Evolutionary conservation across 2,329 filamentous ascomycete species (phyloP), one percentile per base, ranked within the genome.

Genomic region (Fonsecaea nubica): DNA sequence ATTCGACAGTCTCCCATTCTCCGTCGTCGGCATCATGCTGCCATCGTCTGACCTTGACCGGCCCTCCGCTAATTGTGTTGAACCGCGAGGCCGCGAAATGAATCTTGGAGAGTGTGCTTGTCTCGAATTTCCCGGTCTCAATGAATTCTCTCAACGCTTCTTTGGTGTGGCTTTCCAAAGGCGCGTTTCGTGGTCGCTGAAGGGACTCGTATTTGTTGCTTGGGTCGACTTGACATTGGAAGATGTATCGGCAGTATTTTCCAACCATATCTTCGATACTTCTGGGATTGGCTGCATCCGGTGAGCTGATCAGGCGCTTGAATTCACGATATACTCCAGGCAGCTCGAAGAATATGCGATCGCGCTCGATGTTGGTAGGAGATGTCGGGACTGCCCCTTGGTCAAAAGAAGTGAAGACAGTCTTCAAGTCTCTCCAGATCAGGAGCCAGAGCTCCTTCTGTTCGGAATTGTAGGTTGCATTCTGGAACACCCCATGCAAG

Each of bases 211-310:
- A 69, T 45, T 53, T 55, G n/a, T 63, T 60, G 32, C 62, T 57
- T 1, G 48, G 59, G 18, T 66, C 55, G 13, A 45, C 33, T 2
- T 63, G 62, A 57, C 67, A 67, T 30, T 66, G 21, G 30, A 58
- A 36, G 58, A 72, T 68, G 45, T 62, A 60, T 5, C 57, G 61
- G 48, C 70, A 72, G 38, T 72, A 72, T 52, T 63, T 56, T 21
- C 45, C 65, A 18, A 72, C 70, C 32, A 71, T 66, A 18, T 68
- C 62, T 40, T 72, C 68, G 25, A 68, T 67, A 32, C 36, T 55
- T 56, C 63, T 64, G 15, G 68, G 66, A 45, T 67, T 68, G 25
- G 63, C 56, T 18, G 67, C 63, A 18, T 70, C 69, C 8, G 64
- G 57, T 40, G 62, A n/a, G 21, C 38, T 32, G n/a, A 50, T 52